These are phyloP conservation scores for Melocanna baccifera DNA, from an alignment of 176 grass and related monocot species.

Conservation along the genomic window DNA sequence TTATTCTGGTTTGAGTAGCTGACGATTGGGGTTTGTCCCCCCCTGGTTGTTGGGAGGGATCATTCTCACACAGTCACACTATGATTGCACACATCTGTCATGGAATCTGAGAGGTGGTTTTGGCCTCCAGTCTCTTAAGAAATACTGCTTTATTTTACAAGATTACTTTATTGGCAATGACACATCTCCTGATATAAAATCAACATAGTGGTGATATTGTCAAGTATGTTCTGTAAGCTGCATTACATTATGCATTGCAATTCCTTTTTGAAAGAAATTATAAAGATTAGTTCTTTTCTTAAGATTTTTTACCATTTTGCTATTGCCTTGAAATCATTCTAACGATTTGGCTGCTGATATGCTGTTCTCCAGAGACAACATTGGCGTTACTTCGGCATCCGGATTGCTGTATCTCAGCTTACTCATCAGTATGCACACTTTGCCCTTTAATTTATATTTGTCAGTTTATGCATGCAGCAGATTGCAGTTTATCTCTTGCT, in stretches of 20 bases:
- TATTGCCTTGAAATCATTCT: background rate
- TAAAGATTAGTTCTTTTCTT: background rate
- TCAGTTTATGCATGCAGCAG: background rate
- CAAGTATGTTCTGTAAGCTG: background rate
- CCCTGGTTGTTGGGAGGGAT: background rate
- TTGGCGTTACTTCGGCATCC: constrained; percentile 96
- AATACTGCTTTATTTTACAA: background rate
- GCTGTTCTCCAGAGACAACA: constrained; percentile 71
- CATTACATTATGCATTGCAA: background rate
- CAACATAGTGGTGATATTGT: background rate
- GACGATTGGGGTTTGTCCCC: background rate
- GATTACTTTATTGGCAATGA: background rate
- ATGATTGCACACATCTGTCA: background rate
- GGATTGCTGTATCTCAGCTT: constrained; percentile 96
- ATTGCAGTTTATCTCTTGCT: background rate
- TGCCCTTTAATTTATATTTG: constrained; percentile 21
- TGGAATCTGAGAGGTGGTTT: no score
- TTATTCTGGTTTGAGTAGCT: background rate
- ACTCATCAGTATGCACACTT: constrained; percentile 68
- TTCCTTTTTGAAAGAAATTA: background rate
- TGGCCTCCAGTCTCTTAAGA: background rate
- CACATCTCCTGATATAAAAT: background rate
- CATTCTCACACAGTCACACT: background rate
- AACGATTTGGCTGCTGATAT: constrained; percentile 15
- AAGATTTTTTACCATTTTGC: background rate